Conservation (phyloP, 257 asterid genomes). For the Penstemon eatonii region DNA sequence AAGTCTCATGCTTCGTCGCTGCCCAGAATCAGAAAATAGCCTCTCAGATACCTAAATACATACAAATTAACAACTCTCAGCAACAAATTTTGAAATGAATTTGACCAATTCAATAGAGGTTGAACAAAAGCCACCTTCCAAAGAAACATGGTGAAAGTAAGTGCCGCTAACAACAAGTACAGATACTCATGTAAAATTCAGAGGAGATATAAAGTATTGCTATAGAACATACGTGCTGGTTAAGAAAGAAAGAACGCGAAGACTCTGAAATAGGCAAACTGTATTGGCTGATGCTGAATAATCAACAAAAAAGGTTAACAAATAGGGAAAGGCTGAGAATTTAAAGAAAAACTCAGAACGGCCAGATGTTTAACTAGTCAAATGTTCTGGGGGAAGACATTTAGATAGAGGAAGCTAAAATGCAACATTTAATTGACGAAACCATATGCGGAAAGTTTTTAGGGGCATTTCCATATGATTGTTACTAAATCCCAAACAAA, state of each 20-base stretch:
- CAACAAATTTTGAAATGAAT: conserved; percentile 2
- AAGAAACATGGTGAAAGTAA: conserved; percentile 15
- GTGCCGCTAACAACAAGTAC: conserved; percentile 1
- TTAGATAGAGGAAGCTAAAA: neutral
- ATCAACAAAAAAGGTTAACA: conserved; percentile 8
- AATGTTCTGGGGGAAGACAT: neutral
- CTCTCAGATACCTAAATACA: conserved; percentile 86
- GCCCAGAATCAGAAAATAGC: conserved; percentile 89
- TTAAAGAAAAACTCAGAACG: neutral
- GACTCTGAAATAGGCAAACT: conserved; percentile 16
- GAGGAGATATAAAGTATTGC: conserved; percentile 2
- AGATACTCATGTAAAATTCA: conserved; percentile 11
- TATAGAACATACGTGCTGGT: neutral
- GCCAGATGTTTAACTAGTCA: neutral
- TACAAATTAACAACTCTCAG: conserved; percentile 33
- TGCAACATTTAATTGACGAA: neutral
- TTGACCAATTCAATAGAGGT: neutral
- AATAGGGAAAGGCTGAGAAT: conserved; percentile 10
- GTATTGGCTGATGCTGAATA: neutral
- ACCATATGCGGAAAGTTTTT: neutral
- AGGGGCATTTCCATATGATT: conserved; percentile 1
- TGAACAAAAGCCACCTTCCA: conserved; percentile 18
- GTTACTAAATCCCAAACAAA: neutral
- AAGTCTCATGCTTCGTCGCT: conserved; percentile 89
- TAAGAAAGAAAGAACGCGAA: conserved; percentile 16